These are phyloP conservation scores for Ramularia collo-cygni DNA, from an alignment of 2,329 filamentous ascomycete species.

Conservation along the genomic window DNA sequence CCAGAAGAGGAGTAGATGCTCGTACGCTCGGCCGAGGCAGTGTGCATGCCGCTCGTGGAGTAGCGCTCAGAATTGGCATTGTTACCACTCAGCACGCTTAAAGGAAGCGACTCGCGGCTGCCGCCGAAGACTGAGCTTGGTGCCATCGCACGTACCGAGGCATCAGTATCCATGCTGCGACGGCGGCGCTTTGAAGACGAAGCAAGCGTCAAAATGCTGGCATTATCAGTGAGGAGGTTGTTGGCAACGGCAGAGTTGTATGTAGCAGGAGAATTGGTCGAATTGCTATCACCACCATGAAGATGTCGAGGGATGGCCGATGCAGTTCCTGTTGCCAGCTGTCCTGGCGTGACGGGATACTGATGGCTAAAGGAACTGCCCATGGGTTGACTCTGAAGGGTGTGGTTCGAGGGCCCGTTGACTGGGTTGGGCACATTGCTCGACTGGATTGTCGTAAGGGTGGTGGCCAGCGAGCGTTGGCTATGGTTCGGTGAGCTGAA, in stretches of 20 bases:
- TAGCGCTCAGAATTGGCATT: slow-evolving; percentile 46
- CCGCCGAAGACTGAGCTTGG: slow-evolving; percentile 77
- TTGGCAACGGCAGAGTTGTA: slow-evolving; percentile 75
- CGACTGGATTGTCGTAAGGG: slow-evolving; percentile 79
- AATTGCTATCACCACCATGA: slow-evolving; percentile 49
- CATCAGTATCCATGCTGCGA: slow-evolving; percentile 73
- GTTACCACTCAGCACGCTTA: slow-evolving; percentile 70
- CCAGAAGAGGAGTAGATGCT: slow-evolving; percentile 57
- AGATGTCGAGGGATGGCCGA: slow-evolving; percentile 65
- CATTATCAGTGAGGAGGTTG: slow-evolving; percentile 75
- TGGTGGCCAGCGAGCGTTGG: slow-evolving; percentile 72
- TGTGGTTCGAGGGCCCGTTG: slow-evolving; percentile 28
- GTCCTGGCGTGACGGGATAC: slow-evolving; percentile 42
- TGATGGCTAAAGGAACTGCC: slow-evolving; percentile 52
- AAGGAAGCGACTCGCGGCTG: slow-evolving; percentile 69
- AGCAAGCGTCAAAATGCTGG: slow-evolving; percentile 76
- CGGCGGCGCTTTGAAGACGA: slow-evolving; percentile 75
- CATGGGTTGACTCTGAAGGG: slow-evolving; percentile 28
- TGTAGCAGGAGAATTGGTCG: slow-evolving; percentile 36
- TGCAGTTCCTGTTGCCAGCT: slow-evolving; percentile 52
- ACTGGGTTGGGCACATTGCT: slow-evolving; percentile 37
- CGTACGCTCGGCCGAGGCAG: slow-evolving; percentile 57
- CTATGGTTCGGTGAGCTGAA: slow-evolving; percentile 80
- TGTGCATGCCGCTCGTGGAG: slow-evolving; percentile 43
- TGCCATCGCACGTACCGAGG: slow-evolving; percentile 75